Evolutionary conservation across 768 basidiomycete genomes (phyloP), one percentile per base, ranked within the genome.

Genomic region (Amanita molliuscula): DNA sequence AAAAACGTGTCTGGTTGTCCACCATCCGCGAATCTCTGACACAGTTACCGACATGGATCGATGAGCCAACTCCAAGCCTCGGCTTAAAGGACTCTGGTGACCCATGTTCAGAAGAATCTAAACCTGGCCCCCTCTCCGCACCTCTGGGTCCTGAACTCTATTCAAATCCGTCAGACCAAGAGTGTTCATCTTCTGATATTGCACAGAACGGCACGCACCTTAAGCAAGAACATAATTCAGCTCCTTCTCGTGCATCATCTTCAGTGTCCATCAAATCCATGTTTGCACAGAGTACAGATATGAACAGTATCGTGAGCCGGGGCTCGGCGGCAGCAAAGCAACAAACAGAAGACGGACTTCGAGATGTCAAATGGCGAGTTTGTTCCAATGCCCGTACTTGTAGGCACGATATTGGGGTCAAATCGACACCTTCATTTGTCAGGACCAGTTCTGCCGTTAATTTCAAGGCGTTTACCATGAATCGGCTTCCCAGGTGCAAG

Each of bases 1-100:
- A 98, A 66, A 94, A 91, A 68, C 77, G 80, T 23, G 70, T 86
- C n/a, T 98, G 95, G 95, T 67, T 93, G 48, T 67, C 70, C 28
- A 79, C 81, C 4, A 78, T 96, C 44, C 71, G 67, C 49, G 71
- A 77, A 38, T 74, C 83, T 11, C 59, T 73, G 38, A 62, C 64
- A 6, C 68, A 75, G 44, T 57, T 67, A 25, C 59, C 74, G 3
- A 53, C 64, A 3, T 85, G 84, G 79, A 65, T 57, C 31, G 73
- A 76, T 34, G 83, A 84, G 55, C 82, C 84, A 11, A 71, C 74
- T 6, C 73, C 83, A 8, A 90, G 81, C 60, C 68, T 85, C 23
- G 49, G 31, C 29, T 31, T 29, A 18, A 13, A 23, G 28, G 20
- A 33, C 11, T 16, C 5, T 1, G n/a, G 16, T 13, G 31, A 25